Conservation (phyloP, 768 basidiomycete species). For the Amanita thiersii region DNA sequence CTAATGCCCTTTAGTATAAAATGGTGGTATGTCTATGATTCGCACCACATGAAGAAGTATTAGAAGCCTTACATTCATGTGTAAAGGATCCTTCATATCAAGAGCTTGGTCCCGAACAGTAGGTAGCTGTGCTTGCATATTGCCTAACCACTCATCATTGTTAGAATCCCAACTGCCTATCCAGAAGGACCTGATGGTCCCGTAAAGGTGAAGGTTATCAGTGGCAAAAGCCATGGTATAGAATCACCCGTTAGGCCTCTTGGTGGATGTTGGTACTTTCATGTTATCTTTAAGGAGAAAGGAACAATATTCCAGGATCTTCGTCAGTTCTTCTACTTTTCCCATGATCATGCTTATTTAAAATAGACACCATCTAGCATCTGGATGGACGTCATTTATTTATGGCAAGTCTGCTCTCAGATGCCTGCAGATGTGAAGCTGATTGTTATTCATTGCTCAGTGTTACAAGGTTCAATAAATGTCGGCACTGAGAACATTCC, state of each 20-base stretch:
- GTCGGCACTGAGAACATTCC: slow-evolving; percentile 41
- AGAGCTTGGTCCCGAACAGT: slow-evolving; percentile 64
- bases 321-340: slow-evolving; percentile 38
- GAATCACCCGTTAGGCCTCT: slow-evolving; percentile 86
- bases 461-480: slow-evolving; percentile 55
- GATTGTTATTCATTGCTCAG: slow-evolving; percentile 29
- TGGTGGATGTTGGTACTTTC: slow-evolving; percentile 93
- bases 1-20: slow-evolving; percentile 48
- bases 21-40: slow-evolving; percentile 42
- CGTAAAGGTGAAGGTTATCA: slow-evolving; percentile 75
- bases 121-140: slow-evolving; percentile 13
- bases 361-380: neutral
- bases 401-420: slow-evolving; percentile 47
- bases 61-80: neutral
- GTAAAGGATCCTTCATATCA: slow-evolving; percentile 72
- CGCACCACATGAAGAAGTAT: neutral
- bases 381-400: slow-evolving; percentile 82
- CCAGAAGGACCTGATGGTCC: slow-evolving; percentile 63
- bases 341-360: neutral
- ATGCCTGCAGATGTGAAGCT: neutral
- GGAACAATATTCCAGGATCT: slow-evolving; percentile 75
- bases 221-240: slow-evolving; percentile 79
- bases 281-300: slow-evolving; percentile 57
- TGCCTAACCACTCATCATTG: neutral
- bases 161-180: slow-evolving; percentile 65